Percentiles rank a stretch among this genome's conserved stretches.
Conservation (phyloP, 2,329 filamentous ascomycete species). For the Dendrostoma leiphaemia region DNA sequence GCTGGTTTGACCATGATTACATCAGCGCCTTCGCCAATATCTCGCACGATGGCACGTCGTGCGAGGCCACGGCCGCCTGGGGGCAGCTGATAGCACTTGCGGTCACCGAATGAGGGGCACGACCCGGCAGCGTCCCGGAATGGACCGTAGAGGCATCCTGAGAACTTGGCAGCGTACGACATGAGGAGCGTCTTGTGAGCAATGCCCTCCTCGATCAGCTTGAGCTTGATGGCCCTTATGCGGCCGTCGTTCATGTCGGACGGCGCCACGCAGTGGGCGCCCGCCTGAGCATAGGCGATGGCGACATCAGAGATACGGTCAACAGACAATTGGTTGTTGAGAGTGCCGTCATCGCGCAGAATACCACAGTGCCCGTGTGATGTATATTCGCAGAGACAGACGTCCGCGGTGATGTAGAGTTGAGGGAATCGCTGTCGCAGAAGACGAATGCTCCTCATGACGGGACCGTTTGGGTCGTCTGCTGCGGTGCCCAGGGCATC, state of each 20-base stretch:
- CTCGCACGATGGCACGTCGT: conserved; percentile 82
- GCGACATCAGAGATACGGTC: conserved; percentile 97
- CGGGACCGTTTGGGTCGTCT: conserved; percentile 89
- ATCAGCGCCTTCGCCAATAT: conserved; percentile 91
- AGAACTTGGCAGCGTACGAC: conserved; percentile 98
- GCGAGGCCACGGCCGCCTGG: conserved; percentile 89
- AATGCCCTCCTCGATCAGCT: conserved; percentile 92
- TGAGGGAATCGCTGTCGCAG: conserved; percentile 83
- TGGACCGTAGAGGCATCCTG: conserved; percentile 91
- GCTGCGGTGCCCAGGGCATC: conserved; percentile 89
- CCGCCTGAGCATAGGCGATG: conserved; percentile 92
- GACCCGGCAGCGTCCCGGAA: conserved; percentile 97
- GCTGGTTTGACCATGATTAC: conserved; percentile 99
- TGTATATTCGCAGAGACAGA: conserved; percentile 98
- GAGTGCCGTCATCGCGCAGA: conserved; percentile 82
- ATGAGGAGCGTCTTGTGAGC: conserved; percentile 89
- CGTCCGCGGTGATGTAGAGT: conserved; percentile 87
- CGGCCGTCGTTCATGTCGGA: conserved; percentile 99
- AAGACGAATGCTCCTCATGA: conserved; percentile 82
- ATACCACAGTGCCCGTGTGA: conserved; percentile 98
- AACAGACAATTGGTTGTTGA: conserved; percentile 92
- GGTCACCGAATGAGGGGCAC: conserved; percentile 85
- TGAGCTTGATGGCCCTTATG: conserved; percentile 95
- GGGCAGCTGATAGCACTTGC: conserved; percentile 94
- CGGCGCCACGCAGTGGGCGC: conserved; percentile 93